A percentile compares a stretch with the other conserved stretches of the same genome.
Evolutionary conservation across 495 filamentous ascomycete species (phyloP).

Genomic region (Penicillium odoratum): DNA sequence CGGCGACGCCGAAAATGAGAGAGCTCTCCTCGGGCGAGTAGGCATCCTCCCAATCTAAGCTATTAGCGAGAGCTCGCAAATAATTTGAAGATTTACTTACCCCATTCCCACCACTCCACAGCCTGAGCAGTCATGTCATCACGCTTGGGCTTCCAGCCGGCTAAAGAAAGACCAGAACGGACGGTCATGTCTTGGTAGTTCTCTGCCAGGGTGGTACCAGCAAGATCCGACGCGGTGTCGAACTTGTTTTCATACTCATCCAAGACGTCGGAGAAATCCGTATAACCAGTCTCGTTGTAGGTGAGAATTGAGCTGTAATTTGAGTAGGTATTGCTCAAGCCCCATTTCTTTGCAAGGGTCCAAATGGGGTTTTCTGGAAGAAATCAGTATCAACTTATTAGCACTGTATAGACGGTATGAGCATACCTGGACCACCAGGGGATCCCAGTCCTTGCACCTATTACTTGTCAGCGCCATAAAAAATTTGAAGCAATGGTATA

Average conservation of each 20-base stretch:
- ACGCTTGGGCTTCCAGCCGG: slow-evolving; percentile 62
- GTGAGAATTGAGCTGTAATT: slow-evolving; percentile 22
- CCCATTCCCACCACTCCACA: slow-evolving; percentile 64
- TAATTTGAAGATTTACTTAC: slow-evolving; percentile 19
- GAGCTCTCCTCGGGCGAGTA: slow-evolving; percentile 50
- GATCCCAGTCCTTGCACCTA: slow-evolving; percentile 24
- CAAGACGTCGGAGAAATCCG: slow-evolving; percentile 14
- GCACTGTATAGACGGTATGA: background rate
- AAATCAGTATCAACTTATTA: background rate
- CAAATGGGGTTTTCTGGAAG: slow-evolving; percentile 20
- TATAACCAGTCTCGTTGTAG: slow-evolving; percentile 22
- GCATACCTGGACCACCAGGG: slow-evolving; percentile 20
- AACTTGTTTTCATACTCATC: slow-evolving; percentile 14
- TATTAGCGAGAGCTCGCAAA: slow-evolving; percentile 14
- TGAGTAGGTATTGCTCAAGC: slow-evolving; percentile 20
- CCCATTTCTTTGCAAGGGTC: slow-evolving; percentile 23
- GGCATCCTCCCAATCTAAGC: slow-evolving; percentile 56
- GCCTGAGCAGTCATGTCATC: slow-evolving; percentile 59
- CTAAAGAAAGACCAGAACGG: slow-evolving; percentile 58
- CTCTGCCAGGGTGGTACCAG: slow-evolving; percentile 43
- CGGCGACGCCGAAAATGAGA: slow-evolving; percentile 43
- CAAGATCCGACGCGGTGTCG: slow-evolving; percentile 9
- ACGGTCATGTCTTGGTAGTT: slow-evolving; percentile 65
- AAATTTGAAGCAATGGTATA: background rate
- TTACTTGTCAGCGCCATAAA: background rate